Evolutionary conservation across 2,329 filamentous ascomycete species (phyloP).

Genomic region (Biscogniauxia marginata): DNA sequence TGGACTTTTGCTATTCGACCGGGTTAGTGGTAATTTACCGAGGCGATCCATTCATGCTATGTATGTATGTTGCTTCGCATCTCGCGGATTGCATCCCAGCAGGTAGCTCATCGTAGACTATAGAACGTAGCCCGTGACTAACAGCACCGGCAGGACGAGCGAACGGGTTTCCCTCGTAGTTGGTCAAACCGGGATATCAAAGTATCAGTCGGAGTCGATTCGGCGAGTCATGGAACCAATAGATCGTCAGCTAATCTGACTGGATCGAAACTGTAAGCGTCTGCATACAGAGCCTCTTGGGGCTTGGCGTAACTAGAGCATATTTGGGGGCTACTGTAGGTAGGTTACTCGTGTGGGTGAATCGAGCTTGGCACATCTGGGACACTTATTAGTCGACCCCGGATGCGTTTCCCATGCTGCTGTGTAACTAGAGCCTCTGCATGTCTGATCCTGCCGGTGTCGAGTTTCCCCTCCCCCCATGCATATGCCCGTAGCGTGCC

Average conservation of each 20-base stretch:
- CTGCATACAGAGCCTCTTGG: slow-evolving; percentile 6
- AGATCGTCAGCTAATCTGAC: slow-evolving; percentile 30
- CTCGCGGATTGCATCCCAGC: background rate
- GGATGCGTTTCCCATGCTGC: background rate
- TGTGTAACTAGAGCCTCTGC: background rate
- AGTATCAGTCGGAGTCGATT: background rate
- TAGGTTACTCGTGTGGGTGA: background rate
- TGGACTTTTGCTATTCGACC: background rate
- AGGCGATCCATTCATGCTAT: background rate
- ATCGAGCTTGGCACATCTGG: background rate
- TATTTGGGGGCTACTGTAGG: background rate
- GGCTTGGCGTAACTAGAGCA: background rate
- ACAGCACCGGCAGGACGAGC: background rate
- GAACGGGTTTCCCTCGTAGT: background rate
- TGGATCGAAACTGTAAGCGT: slow-evolving; percentile 23
- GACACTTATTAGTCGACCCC: background rate
- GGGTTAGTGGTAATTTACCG: background rate
- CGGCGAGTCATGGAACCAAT: slow-evolving; percentile 1
- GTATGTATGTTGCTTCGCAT: background rate
- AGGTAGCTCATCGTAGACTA: background rate
- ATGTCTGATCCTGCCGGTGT: background rate
- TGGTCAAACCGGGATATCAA: background rate
- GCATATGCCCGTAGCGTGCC: background rate
- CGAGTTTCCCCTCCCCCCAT: background rate
- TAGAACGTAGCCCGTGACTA: background rate